A percentile compares a stretch with the other conserved stretches of the same genome.
Conservation (phyloP, 2,329 filamentous ascomycete species). For the Nemania diffusa region DNA sequence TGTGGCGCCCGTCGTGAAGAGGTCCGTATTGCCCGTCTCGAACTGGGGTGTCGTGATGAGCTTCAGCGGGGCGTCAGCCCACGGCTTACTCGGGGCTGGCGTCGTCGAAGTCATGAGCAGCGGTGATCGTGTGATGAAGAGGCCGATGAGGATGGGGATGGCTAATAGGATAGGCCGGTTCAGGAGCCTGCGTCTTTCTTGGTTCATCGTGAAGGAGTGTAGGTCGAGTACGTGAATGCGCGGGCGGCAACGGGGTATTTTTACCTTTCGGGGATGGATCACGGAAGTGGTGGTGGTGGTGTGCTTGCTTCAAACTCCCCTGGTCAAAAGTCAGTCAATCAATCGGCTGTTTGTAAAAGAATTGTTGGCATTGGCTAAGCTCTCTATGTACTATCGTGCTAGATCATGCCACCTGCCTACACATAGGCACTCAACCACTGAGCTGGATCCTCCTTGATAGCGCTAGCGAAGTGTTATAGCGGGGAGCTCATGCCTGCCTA, state of each 20-base stretch:
- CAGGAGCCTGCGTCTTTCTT: slow-evolving; percentile 40
- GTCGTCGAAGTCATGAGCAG: slow-evolving; percentile 53
- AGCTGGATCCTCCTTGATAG: not conserved
- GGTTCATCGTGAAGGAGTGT: slow-evolving; percentile 32
- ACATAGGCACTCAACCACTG: not conserved
- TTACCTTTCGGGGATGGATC: slow-evolving; percentile 2
- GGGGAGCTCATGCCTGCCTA: slow-evolving; percentile 9
- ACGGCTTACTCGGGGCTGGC: slow-evolving; percentile 50
- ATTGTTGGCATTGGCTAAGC: slow-evolving; percentile 22
- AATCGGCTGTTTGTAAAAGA: slow-evolving; percentile 23
- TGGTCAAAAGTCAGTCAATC: too few species aligned
- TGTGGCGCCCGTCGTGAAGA: slow-evolving; percentile 68
- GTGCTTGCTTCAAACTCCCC: slow-evolving; percentile 9
- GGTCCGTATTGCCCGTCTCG: slow-evolving; percentile 64
- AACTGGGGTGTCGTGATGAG: slow-evolving; percentile 65
- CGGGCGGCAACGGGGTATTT: slow-evolving; percentile 16
- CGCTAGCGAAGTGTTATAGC: not conserved
- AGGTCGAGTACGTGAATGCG: not conserved
- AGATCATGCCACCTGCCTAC: slow-evolving; percentile 28
- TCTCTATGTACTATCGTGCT: slow-evolving; percentile 11
- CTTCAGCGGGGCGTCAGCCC: slow-evolving; percentile 66
- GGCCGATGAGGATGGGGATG: slow-evolving; percentile 50
- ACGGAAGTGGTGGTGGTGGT: not conserved
- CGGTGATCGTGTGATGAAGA: slow-evolving; percentile 52
- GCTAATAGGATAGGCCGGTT: slow-evolving; percentile 49